Conservation (phyloP, 495 filamentous ascomycete species). For the Penicillium soppii region DNA sequence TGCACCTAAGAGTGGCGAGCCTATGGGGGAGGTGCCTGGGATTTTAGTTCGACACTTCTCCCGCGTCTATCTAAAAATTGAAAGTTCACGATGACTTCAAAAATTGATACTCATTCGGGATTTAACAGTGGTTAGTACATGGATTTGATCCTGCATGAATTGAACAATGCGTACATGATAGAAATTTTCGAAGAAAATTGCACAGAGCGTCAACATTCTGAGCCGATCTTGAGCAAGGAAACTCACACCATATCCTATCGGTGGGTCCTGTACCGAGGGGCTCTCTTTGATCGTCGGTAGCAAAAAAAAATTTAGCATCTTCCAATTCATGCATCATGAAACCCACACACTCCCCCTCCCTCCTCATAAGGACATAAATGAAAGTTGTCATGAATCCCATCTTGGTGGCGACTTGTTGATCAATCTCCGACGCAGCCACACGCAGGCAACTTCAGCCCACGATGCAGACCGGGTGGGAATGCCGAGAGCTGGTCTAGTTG, state of each 20-base stretch:
- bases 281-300: constrained; percentile 15
- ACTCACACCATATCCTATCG: constrained; percentile 7
- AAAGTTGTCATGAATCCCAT: constrained; percentile 1
- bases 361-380: background rate
- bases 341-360: background rate
- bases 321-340: constrained; percentile 8
- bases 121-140: background rate
- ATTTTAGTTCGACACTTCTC: constrained; percentile 6
- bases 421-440: constrained; percentile 19
- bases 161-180: constrained; percentile 1
- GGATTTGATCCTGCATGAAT: constrained; percentile 12
- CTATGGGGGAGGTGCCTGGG: constrained; percentile 6
- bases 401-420: constrained; percentile 9
- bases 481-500: constrained; percentile 19
- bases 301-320: constrained; percentile 5
- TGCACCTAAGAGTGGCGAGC: constrained; percentile 5
- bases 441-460: constrained; percentile 14
- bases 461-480: constrained; percentile 27
- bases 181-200: background rate
- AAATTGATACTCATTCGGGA: background rate
- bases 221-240: constrained; percentile 21
- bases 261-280: constrained; percentile 12
- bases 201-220: constrained; percentile 15
- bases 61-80: constrained; percentile 8
- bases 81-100: background rate